Base-by-base conservation (phyloP, 2,329 filamentous ascomycete species). In the Thielaviopsis populi region DNA sequence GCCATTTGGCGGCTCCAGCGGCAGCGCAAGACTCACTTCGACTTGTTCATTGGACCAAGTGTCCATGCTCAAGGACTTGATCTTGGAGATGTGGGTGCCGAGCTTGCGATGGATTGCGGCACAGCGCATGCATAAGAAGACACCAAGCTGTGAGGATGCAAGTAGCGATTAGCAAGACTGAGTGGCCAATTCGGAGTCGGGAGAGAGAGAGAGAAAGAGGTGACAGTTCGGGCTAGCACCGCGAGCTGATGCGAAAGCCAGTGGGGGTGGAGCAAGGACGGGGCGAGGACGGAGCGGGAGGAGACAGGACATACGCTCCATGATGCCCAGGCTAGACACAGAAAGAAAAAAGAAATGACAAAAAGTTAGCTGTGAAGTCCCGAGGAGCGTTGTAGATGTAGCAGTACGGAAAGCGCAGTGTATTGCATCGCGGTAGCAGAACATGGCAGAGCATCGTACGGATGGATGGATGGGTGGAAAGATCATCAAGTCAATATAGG, bases 1-100 rank as follows among this genome's bases (percentile, higher is more conserved):
- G 19, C n/a, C 33, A 33, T 41, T 40, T 41, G 19, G 15, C 37
- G 41, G 33, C 30, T 30, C 27, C 17, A 33, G 33, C 42, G 43
- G 30, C 22, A 22, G 42, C 17, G 15, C 19, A 15, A 30, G 62
- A 75, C 83, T 75, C 78, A 96, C 91, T 76, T 99, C 94, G 68
- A 99, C 91, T 76, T 99, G 94, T 67, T 97, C 94, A 71, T 87
- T 86, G 59, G 88, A 85, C 94, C 94, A 99, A 69, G 87, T 94
- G 75, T 99, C 94, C 91, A 99, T 97, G 74, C 88, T 97, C 76
- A 99, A 76, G 43, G 91, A 97, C 76, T 99, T 99, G 78, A 99
- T 91, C 75, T 99, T 99, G 69, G 91, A 96, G 68, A 99, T 90
- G 75, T 99, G 94, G 48, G 94, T 97, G 67, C 94, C 94, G 71